Conservation (phyloP, 768 basidiomycete species). For the Boletus rubropictus region DNA sequence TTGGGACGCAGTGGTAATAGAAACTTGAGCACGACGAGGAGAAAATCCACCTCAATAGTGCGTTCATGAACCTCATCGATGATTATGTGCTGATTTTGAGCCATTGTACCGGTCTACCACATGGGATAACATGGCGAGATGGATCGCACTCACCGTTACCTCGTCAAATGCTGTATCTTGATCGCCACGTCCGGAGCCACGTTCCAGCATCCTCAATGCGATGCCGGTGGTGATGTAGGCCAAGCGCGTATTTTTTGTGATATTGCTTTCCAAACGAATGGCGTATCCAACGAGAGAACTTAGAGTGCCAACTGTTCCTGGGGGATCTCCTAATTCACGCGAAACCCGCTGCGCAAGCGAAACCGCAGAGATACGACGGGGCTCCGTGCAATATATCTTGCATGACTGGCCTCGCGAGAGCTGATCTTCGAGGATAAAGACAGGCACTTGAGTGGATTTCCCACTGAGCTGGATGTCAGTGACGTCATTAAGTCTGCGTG, state of each 20-base stretch:
- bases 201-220: constrained; percentile 94
- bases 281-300: constrained; percentile 89
- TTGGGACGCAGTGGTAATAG: constrained; percentile 70
- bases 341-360: constrained; percentile 93
- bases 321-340: constrained; percentile 81
- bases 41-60: constrained; percentile 94
- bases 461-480: constrained; percentile 47
- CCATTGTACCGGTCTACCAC: constrained; percentile 1
- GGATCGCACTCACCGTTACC: constrained; percentile 64
- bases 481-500: constrained; percentile 25
- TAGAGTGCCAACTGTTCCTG: constrained; percentile 68
- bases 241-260: constrained; percentile 68
- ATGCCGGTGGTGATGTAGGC: constrained; percentile 93
- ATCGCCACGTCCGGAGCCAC: constrained; percentile 61
- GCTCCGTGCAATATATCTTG: constrained; percentile 94
- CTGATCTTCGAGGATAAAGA: constrained; percentile 88
- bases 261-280: constrained; percentile 86
- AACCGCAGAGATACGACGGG: constrained; percentile 91
- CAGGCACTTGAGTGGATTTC: constrained; percentile 94
- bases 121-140: constrained; percentile 1
- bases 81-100: constrained; percentile 68
- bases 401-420: constrained; percentile 74
- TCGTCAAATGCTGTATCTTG: constrained; percentile 86
- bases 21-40: constrained; percentile 87
- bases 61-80: constrained; percentile 99